A percentile compares a stretch with the other conserved stretches of the same genome.
Conservation (phyloP, 2,329 filamentous ascomycete species). For the Colletotrichum paranaense region DNA sequence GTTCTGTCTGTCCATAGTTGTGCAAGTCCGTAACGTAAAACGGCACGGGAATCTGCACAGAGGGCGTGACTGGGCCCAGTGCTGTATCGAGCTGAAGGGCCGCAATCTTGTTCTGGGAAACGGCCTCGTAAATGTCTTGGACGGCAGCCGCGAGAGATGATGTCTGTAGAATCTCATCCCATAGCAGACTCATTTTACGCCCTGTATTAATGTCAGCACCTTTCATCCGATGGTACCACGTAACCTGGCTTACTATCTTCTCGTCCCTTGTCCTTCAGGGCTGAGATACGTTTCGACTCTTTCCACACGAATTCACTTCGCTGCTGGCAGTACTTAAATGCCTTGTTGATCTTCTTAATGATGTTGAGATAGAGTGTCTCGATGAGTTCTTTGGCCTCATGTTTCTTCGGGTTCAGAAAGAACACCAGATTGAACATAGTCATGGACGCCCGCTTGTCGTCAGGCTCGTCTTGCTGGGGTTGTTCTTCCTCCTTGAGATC, state of each 20-base stretch:
- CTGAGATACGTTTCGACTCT: constrained; percentile 85
- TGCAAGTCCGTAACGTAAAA: constrained; percentile 81
- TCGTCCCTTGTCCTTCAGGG: constrained; percentile 83
- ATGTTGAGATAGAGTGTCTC: constrained; percentile 88
- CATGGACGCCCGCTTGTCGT: constrained; percentile 78
- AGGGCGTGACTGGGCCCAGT: constrained; percentile 68
- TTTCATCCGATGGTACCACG: neutral
- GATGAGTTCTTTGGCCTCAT: constrained; percentile 80
- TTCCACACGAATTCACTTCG: constrained; percentile 91
- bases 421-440: constrained; percentile 99
- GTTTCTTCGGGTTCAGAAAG: constrained; percentile 81
- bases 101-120: constrained; percentile 87
- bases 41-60: constrained; percentile 72
- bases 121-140: constrained; percentile 82
- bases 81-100: constrained; percentile 79
- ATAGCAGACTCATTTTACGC: constrained; percentile 73
- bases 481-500: constrained; percentile 44
- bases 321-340: constrained; percentile 91
- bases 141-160: constrained; percentile 87
- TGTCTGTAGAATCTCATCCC: constrained; percentile 75
- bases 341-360: constrained; percentile 91
- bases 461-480: constrained; percentile 58
- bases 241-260: constrained; percentile 64
- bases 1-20: constrained; percentile 73
- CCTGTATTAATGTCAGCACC: constrained; percentile 46